A percentile compares a stretch with the other conserved stretches of the same genome.
Evolutionary conservation across 2,329 filamentous ascomycete species (phyloP).

Genomic region (Cordyceps cicadae): DNA sequence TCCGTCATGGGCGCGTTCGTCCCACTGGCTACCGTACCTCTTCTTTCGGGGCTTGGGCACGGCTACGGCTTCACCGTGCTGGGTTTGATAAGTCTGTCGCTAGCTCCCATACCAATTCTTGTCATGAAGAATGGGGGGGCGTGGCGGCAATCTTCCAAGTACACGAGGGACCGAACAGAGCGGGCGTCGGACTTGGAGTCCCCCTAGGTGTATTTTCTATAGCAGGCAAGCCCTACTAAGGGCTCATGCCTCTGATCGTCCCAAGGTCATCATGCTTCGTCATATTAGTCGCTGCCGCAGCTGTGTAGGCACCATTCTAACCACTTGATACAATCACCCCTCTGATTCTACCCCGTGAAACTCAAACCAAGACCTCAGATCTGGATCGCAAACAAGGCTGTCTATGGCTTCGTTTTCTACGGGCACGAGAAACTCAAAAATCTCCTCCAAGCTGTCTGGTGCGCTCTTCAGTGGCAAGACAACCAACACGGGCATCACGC

Average conservation of each 20-base stretch:
- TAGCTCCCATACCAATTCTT: conserved; percentile 43
- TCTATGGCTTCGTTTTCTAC: background rate
- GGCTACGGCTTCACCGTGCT: conserved; percentile 43
- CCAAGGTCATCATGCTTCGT: no score
- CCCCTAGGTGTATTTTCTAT: no score
- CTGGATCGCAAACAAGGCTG: background rate
- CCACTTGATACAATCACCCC: background rate
- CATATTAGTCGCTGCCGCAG: no score
- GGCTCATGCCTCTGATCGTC: no score
- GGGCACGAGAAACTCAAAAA: background rate
- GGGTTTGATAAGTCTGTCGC: conserved; percentile 29
- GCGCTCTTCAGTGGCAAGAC: background rate
- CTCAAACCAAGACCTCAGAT: background rate
- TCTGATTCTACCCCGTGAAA: background rate
- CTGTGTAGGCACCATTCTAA: no score
- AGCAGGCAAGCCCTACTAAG: no score
- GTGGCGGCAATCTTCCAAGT: conserved; percentile 27
- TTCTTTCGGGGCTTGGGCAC: conserved; percentile 41
- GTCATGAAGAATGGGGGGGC: conserved; percentile 41
- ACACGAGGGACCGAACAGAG: background rate
- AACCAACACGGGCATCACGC: background rate
- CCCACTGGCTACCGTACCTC: conserved; percentile 40
- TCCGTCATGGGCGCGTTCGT: conserved; percentile 50
- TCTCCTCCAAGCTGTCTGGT: background rate
- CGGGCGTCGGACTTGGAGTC: no score